Conservation (phyloP, 2,329 filamentous ascomycete genomes). For the Cladosporium sphaerospermum region DNA sequence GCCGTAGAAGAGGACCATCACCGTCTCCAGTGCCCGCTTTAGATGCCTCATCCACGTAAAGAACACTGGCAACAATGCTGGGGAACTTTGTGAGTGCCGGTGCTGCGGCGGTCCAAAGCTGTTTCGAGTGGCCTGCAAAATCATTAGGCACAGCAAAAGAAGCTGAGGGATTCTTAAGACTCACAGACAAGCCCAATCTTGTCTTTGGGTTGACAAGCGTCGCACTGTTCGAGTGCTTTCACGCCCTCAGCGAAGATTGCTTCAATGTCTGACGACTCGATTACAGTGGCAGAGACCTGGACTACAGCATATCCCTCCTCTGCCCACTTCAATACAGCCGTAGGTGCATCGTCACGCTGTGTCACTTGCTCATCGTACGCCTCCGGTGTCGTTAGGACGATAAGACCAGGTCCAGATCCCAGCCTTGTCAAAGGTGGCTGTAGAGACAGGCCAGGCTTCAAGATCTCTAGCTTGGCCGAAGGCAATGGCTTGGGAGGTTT, state of each 20-base stretch:
- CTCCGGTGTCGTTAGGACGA: conserved; percentile 36
- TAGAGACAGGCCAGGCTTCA: conserved; percentile 20
- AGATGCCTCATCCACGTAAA: conserved; percentile 24
- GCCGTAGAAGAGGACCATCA: conserved; percentile 21
- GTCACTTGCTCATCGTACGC: conserved; percentile 31
- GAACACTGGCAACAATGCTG: conserved; percentile 27
- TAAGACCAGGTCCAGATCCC: conserved; percentile 43
- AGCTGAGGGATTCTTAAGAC: conserved; percentile 1
- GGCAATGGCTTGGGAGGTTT: conserved; percentile 12
- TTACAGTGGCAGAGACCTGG: conserved; percentile 40
- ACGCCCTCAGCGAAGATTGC: conserved; percentile 14
- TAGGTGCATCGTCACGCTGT: conserved; percentile 39
- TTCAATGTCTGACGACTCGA: background rate
- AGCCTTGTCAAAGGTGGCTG: conserved; percentile 45
- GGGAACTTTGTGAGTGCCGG: conserved; percentile 13
- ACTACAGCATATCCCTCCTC: conserved; percentile 63
- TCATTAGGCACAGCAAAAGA: conserved; percentile 7
- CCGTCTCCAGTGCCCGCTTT: conserved; percentile 15
- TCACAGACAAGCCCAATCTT: conserved; percentile 35
- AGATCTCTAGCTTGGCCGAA: conserved; percentile 18
- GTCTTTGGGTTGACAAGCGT: conserved; percentile 33
- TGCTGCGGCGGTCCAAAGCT: background rate
- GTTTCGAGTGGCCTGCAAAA: conserved; percentile 1
- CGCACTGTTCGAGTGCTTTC: conserved; percentile 20
- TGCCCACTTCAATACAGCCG: conserved; percentile 60